phyloP scores from a whole-genome alignment of 441 rosid species.

The Populus hybrid region DNA sequence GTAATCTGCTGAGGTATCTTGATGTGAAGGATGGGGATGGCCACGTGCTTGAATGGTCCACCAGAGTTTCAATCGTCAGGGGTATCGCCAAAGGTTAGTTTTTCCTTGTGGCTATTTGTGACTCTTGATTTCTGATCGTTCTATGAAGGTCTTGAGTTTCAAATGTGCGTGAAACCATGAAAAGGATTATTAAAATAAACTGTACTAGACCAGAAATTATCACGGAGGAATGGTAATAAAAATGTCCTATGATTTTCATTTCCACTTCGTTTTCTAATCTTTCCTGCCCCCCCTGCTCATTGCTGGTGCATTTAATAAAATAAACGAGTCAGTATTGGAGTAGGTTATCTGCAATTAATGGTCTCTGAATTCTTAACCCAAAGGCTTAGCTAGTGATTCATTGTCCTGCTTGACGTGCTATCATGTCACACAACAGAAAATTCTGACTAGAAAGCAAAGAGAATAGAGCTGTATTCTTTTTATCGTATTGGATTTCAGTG shows the following conservation, averaged over 20 bases:
- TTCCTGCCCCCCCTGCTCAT: neutral
- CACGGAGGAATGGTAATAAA: neutral
- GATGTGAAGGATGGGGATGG: conserved; percentile 57
- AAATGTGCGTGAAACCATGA: neutral
- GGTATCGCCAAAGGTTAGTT: conserved; percentile 81
- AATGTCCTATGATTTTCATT: neutral
- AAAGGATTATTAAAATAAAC: neutral
- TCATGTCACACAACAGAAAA: neutral
- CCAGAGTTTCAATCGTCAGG: conserved; percentile 71
- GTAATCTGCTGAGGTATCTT: conserved; percentile 57
- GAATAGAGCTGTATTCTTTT: neutral
- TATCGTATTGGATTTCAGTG: neutral
- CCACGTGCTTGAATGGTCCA: conserved; percentile 80
- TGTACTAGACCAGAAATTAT: neutral
- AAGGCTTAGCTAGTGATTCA: neutral
- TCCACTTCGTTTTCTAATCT: neutral
- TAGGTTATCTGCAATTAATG: neutral
- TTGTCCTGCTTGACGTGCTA: neutral
- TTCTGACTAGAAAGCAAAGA: neutral
- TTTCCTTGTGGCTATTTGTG: neutral
- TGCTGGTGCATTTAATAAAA: too few relatives aligned
- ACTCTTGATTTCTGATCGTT: neutral
- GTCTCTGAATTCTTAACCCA: neutral
- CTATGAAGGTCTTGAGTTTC: neutral
- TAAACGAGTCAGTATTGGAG: neutral